Conservation (phyloP, 805 yeast genomes). For the Starmerella gropengiesseri region DNA sequence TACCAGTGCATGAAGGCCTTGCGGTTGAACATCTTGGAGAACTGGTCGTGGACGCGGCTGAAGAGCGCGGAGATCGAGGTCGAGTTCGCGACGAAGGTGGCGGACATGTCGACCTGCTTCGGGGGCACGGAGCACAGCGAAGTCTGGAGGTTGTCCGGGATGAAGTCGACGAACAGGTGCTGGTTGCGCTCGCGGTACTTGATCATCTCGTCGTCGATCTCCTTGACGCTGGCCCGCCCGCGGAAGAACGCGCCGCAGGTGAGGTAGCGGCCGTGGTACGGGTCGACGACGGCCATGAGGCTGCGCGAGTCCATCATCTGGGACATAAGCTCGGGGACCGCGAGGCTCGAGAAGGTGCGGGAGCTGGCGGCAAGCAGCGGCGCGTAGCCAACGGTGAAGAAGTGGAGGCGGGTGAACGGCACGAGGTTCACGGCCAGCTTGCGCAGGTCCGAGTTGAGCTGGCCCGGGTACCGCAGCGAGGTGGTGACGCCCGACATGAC, state of each 20-base stretch:
- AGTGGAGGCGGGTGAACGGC: conserved; percentile 91
- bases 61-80: conserved; percentile 87
- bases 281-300: conserved; percentile 95
- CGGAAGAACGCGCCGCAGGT: conserved; percentile 91
- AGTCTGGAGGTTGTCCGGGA: conserved; percentile 89
- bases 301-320: conserved; percentile 86
- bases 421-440: conserved; percentile 89
- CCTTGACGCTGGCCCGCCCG: conserved; percentile 85
- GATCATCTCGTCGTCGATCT: conserved; percentile 88
- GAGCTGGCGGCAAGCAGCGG: conserved; percentile 77
- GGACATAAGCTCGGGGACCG: conserved; percentile 86
- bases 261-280: conserved; percentile 79
- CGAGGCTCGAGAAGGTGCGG: conserved; percentile 68
- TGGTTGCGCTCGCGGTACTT: conserved; percentile 73
- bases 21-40: conserved; percentile 84
- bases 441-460: conserved; percentile 83
- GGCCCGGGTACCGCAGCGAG: conserved; percentile 89
- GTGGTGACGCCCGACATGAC: conserved; percentile 96
- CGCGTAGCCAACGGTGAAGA: conserved; percentile 91
- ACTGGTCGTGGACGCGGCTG: conserved; percentile 80
- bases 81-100: conserved; percentile 87
- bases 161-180: conserved; percentile 86
- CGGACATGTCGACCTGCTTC: conserved; percentile 73
- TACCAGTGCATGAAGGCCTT: conserved; percentile 96
- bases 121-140: conserved; percentile 90